Evolutionary conservation across 225 moss, liverwort and hornwort species (phyloP).

Genomic region (Polytrichum formosum): DNA sequence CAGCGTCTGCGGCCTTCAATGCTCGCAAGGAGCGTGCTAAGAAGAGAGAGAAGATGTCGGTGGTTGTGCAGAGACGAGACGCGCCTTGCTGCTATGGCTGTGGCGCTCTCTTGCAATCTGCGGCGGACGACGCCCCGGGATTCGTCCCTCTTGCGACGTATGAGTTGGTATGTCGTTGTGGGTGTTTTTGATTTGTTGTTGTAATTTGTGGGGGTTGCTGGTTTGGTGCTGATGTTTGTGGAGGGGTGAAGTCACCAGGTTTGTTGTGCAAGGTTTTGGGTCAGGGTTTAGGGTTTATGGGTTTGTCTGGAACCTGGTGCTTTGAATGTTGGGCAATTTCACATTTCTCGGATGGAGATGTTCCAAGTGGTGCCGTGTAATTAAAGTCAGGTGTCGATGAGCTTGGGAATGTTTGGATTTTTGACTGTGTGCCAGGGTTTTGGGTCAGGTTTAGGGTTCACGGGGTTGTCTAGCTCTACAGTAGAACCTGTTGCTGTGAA

Average conservation of each 20-base stretch:
- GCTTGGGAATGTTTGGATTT: no score
- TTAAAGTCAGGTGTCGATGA: no score
- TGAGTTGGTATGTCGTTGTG: constrained; percentile 55
- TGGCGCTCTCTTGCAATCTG: constrained; percentile 73
- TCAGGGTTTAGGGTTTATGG: not conserved
- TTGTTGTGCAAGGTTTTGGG: no score
- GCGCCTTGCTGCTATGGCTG: constrained; percentile 94
- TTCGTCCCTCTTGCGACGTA: constrained; percentile 70
- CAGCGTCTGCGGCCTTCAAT: constrained; percentile 17
- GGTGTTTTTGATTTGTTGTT: not conserved
- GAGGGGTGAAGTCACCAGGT: no score
- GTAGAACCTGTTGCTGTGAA: no score
- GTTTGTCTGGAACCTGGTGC: not conserved
- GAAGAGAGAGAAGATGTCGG: constrained; percentile 45
- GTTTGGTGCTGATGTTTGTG: no score
- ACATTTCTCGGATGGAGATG: no score
- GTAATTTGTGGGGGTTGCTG: not conserved
- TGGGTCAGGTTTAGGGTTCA: not conserved
- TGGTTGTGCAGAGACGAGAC: constrained; percentile 31
- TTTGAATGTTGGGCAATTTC: not conserved
- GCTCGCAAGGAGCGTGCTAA: constrained; percentile 37
- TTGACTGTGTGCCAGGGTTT: not conserved
- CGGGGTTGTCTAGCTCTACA: not conserved
- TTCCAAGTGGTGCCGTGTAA: no score
- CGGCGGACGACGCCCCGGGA: constrained; percentile 73